These are phyloP conservation scores for Colletotrichum sp. DNA, from an alignment of 2,329 filamentous ascomycete genomes.

Conservation along the genomic window DNA sequence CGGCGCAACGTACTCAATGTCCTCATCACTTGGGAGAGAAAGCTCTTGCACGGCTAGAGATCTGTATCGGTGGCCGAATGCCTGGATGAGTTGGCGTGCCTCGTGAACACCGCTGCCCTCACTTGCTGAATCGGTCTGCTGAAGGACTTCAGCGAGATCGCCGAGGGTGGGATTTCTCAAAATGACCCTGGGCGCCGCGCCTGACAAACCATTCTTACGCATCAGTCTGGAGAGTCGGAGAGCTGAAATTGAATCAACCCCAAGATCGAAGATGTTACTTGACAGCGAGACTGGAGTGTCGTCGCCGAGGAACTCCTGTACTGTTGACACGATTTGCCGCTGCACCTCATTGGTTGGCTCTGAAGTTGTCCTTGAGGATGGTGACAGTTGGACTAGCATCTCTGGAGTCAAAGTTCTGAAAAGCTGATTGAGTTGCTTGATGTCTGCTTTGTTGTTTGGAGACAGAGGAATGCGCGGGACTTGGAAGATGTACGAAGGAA, in stretches of 20 bases:
- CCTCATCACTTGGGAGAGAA: slow-evolving; percentile 24
- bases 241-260: slow-evolving; percentile 86
- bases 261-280: slow-evolving; percentile 83
- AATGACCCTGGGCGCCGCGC: slow-evolving; percentile 69
- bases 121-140: slow-evolving; percentile 13
- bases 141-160: slow-evolving; percentile 48
- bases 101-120: slow-evolving; percentile 41
- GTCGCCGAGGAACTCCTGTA: slow-evolving; percentile 59
- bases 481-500: slow-evolving; percentile 82
- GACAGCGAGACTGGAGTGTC: slow-evolving; percentile 49
- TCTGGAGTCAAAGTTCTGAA: slow-evolving; percentile 67
- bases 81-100: slow-evolving; percentile 65
- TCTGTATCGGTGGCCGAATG: slow-evolving; percentile 67
- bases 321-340: slow-evolving; percentile 52
- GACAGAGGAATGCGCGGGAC: slow-evolving; percentile 79
- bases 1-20: slow-evolving; percentile 77
- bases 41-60: slow-evolving; percentile 51
- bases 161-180: slow-evolving; percentile 64
- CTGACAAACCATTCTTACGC: slow-evolving; percentile 64
- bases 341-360: slow-evolving; percentile 40
- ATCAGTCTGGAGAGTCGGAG: slow-evolving; percentile 72
- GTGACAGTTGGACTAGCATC: slow-evolving; percentile 63
- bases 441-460: slow-evolving; percentile 88
- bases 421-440: slow-evolving; percentile 69
- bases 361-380: slow-evolving; percentile 20